A percentile compares a stretch with the other conserved stretches of the same genome.
Conservation (phyloP, 139 green algal genomes). For the Chlamydomonas sp. region DNA sequence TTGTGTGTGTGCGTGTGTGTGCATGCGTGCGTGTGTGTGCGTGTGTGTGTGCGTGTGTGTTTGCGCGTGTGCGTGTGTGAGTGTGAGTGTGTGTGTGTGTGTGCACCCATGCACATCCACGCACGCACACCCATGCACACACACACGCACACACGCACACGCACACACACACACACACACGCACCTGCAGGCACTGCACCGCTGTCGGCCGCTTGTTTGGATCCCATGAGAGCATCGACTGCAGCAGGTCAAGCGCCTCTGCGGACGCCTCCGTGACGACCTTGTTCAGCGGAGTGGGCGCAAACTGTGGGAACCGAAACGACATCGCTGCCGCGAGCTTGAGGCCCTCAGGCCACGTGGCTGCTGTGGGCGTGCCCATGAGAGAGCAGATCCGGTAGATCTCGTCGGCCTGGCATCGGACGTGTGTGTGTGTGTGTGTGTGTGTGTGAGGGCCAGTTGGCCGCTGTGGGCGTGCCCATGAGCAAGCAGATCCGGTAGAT, state of each 20-base stretch:
- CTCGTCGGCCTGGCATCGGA: slow-evolving; percentile 68
- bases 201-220: slow-evolving; percentile 72
- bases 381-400: slow-evolving; percentile 88
- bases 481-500: slow-evolving; percentile 88
- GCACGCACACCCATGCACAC: neutral
- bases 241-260: slow-evolving; percentile 85
- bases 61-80: no score
- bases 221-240: slow-evolving; percentile 68
- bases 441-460: neutral
- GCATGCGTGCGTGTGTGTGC: neutral
- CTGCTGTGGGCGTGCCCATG: slow-evolving; percentile 72
- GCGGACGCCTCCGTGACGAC: slow-evolving; percentile 63
- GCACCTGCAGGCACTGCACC: slow-evolving; percentile 60
- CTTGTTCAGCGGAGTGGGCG: slow-evolving; percentile 33
- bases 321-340: slow-evolving; percentile 73
- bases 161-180: neutral
- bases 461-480: slow-evolving; percentile 48
- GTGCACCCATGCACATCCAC: neutral
- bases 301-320: slow-evolving; percentile 65
- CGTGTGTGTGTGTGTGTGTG: neutral
- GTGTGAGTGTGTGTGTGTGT: no score
- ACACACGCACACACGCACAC: neutral
- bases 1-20: no score
- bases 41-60: neutral
- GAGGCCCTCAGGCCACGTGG: slow-evolving; percentile 79